A percentile compares a stretch with the other conserved stretches of the same genome.
phyloP scores from a whole-genome alignment of 495 filamentous ascomycete species.

The Tuber borchii region DNA sequence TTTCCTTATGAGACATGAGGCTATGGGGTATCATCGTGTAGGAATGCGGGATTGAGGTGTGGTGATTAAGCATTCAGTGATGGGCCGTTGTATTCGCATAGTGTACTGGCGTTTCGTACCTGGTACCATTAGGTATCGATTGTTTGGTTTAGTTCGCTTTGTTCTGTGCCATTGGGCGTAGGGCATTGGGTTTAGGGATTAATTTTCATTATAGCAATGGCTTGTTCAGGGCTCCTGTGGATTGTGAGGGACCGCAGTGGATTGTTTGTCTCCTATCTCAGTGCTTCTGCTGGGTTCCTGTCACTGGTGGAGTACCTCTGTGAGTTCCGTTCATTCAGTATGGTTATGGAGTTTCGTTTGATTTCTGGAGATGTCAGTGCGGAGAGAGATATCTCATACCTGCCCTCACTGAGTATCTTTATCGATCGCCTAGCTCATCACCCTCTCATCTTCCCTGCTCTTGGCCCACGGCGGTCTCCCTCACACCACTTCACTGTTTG shows the following conservation, averaged over 20 bases:
- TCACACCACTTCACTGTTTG: background rate
- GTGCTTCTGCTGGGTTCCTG: background rate
- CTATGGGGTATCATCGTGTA: background rate
- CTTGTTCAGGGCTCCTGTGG: background rate
- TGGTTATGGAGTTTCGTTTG: background rate
- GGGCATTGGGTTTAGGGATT: background rate
- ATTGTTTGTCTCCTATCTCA: background rate
- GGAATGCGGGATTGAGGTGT: background rate
- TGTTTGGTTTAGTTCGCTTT: background rate
- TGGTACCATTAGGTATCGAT: background rate
- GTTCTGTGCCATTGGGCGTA: background rate
- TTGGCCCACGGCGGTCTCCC: background rate
- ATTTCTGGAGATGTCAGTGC: background rate
- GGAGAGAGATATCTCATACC: background rate
- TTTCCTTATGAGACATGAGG: background rate
- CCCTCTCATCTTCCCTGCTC: background rate
- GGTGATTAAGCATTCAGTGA: background rate
- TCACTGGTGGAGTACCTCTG: background rate
- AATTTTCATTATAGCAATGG: background rate
- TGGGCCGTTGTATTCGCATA: background rate
- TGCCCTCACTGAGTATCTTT: background rate
- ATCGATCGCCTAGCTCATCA: background rate
- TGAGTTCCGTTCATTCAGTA: background rate
- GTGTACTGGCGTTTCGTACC: background rate
- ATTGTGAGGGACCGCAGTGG: background rate